Evolutionary conservation across 345 rosid genomes (phyloP), one percentile per base, ranked within the genome.

Genomic region (Turnera subulata): DNA sequence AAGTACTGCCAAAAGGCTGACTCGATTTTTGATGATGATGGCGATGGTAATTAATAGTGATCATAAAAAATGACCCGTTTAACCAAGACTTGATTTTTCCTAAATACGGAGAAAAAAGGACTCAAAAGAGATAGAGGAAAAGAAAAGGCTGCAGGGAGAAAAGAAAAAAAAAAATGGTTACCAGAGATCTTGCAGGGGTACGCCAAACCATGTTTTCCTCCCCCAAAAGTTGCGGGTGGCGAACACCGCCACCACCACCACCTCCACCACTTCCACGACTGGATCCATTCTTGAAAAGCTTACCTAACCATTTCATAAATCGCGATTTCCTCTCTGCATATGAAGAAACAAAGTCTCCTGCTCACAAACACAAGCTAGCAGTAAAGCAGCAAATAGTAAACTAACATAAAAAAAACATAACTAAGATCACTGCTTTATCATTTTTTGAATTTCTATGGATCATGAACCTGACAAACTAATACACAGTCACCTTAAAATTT

Each of bases 261-360:
- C 63, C 52, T 0, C 63, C 57, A 5, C 61, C 48, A 5, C 69
- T 67, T 29, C 80, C 72, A 24, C 85, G 74, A 68, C 56, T 73
- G 25, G 82, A 63, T 35, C 86, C 78, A 50, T 71, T 68, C 68
- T 83, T 93, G 50, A 93, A 93, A 53, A 93, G 77, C 73, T 84
- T 93, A 56, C 96, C 66, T 50, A 93, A 77, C 99, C 99, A 93
- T 80, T 85, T 89, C 89, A 87, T 77, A 53, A 93, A 75, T 64
- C 89, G 75, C 40, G 96, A 87, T 76, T 83, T 86, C 68, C 79
- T 83, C 78, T 86, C 88, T 77, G 84, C 75, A 72, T 75, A 63
- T 13, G 90, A 75, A 60, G 86, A 82, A 63, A 77, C 82, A 80
- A 67, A 74, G 66, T 83, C 91, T 74, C 93, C 96, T 92, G 82